phyloP scores from a whole-genome alignment of 495 filamentous ascomycete genomes.

The Aspergillus wentii region DNA sequence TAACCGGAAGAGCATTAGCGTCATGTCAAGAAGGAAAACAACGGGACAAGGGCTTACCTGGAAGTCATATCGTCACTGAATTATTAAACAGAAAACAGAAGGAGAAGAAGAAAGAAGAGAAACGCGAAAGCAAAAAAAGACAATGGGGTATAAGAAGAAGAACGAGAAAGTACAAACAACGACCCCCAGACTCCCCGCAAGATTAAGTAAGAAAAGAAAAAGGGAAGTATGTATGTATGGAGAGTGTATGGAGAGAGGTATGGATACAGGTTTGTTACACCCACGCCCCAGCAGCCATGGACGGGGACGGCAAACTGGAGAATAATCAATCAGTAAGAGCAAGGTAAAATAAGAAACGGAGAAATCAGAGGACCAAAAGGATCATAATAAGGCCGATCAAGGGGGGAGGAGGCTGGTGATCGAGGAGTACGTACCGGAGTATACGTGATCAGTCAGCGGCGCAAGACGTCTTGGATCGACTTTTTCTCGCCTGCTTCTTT shows the following conservation, averaged over 20 bases:
- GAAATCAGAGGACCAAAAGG: constrained; percentile 4
- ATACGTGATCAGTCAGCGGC: constrained; percentile 2
- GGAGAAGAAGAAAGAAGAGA: not conserved
- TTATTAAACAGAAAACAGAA: not conserved
- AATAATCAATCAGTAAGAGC: constrained; percentile 7
- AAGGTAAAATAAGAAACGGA: constrained; percentile 8
- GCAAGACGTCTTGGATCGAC: constrained; percentile 10
- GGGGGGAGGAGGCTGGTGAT: constrained; percentile 5
- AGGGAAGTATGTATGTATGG: not conserved
- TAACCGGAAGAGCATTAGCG: constrained; percentile 38
- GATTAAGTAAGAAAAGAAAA: constrained; percentile 8
- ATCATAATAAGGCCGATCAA: not conserved
- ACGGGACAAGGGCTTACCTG: constrained; percentile 41
- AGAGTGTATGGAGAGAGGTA: constrained; percentile 14
- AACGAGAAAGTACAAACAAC: constrained; percentile 7
- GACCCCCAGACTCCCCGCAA: constrained; percentile 5
- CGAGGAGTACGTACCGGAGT: constrained; percentile 2
- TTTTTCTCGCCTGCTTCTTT: constrained; percentile 7
- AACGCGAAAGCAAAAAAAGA: constrained; percentile 1
- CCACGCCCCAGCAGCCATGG: constrained; percentile 20
- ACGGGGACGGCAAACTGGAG: constrained; percentile 2
- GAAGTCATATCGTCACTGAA: constrained; percentile 40
- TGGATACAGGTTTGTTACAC: constrained; percentile 16
- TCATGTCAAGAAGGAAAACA: constrained; percentile 24
- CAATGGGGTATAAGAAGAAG: not conserved